A percentile compares a stretch with the other conserved stretches of the same genome.
phyloP scores from a whole-genome alignment of 2,329 filamentous ascomycete genomes.

The Cadophora sp. region DNA sequence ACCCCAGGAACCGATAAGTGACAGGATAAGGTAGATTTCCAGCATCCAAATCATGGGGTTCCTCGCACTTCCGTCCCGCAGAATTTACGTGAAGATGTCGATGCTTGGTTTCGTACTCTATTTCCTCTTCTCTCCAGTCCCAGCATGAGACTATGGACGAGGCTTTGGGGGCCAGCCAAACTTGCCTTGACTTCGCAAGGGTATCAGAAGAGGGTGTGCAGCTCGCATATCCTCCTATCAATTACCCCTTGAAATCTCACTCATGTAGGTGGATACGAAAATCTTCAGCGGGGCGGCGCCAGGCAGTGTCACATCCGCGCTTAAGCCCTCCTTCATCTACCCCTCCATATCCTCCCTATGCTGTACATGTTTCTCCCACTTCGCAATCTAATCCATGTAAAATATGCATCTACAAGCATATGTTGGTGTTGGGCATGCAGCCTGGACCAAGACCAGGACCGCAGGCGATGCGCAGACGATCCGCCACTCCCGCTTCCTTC shows the following conservation, averaged over 20 bases:
- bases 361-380: neutral
- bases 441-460: neutral
- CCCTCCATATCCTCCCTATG: neutral
- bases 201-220: neutral
- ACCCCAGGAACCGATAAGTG: neutral
- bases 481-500: neutral
- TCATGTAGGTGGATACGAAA: no score
- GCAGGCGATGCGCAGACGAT: neutral
- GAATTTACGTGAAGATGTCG: neutral
- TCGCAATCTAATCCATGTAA: neutral
- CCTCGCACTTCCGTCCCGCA: neutral
- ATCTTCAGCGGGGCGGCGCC: neutral
- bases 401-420: neutral
- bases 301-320: constrained; percentile 14
- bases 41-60: neutral
- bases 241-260: no score
- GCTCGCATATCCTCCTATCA: neutral
- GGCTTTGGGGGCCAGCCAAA: neutral
- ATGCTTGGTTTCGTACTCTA: constrained; percentile 3
- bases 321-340: neutral
- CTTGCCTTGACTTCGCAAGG: neutral
- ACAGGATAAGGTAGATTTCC: neutral
- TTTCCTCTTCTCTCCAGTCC: neutral
- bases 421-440: neutral
- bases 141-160: neutral